phyloP scores from a whole-genome alignment of 345 rosid species.

The Triadica sebifera region DNA sequence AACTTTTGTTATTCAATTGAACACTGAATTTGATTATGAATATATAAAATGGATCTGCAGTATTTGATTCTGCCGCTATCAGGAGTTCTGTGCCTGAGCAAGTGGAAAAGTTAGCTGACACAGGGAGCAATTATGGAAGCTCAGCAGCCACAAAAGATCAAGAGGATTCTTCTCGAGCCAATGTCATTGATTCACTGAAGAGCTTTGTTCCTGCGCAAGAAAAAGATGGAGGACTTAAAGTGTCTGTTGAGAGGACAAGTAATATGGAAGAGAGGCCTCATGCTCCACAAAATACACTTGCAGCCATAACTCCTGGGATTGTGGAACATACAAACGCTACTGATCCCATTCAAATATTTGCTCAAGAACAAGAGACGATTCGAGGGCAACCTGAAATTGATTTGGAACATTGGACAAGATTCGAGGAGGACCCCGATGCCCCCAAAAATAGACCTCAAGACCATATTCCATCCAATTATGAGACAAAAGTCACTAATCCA shows the following conservation, averaged over 20 bases:
- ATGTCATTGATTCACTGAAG: slow-evolving; percentile 12
- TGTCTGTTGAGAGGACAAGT: slow-evolving; percentile 17
- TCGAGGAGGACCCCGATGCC: slow-evolving; percentile 59
- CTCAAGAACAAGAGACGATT: slow-evolving; percentile 28
- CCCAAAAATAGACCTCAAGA: slow-evolving; percentile 31
- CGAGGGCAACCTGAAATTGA: slow-evolving; percentile 38
- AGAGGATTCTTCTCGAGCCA: slow-evolving; percentile 3
- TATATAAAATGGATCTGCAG: slow-evolving; percentile 9
- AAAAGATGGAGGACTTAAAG: slow-evolving; percentile 13
- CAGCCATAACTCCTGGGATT: slow-evolving; percentile 18
- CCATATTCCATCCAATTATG: slow-evolving; percentile 45
- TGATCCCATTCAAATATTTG: slow-evolving; percentile 31
- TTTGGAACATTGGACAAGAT: slow-evolving; percentile 33
- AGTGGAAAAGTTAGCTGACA: slow-evolving; percentile 24
- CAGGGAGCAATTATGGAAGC: slow-evolving; percentile 20
- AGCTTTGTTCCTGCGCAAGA: background rate
- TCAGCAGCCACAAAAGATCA: slow-evolving; percentile 26
- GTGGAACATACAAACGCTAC: slow-evolving; percentile 13
- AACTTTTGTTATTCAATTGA: background rate
- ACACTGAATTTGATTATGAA: background rate
- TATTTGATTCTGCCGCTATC: slow-evolving; percentile 27
- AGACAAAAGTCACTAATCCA: slow-evolving; percentile 55
- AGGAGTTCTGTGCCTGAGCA: slow-evolving; percentile 21
- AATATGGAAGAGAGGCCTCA: slow-evolving; percentile 25
- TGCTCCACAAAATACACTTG: slow-evolving; percentile 37